Conservation (phyloP, 1,284 basidiomycete genomes). For the Retiboletus flavoniger region DNA sequence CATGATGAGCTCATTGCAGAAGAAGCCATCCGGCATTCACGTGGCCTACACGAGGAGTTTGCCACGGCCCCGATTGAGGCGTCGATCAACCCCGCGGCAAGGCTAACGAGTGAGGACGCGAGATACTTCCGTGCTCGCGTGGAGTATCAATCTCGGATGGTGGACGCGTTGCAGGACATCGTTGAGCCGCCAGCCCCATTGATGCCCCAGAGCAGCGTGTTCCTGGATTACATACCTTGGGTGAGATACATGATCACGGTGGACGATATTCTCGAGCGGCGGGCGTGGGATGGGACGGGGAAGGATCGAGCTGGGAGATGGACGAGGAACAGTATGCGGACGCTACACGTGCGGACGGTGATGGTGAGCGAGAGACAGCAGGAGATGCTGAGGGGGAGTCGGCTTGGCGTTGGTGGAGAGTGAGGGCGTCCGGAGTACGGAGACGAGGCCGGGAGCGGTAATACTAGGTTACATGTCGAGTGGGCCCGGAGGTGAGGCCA, state of each 20-base stretch:
- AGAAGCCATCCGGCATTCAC: slow-evolving; percentile 46
- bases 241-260: slow-evolving; percentile 64
- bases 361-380: slow-evolving; percentile 39
- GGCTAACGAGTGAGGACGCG: slow-evolving; percentile 33
- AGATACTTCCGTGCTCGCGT: slow-evolving; percentile 41
- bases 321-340: slow-evolving; percentile 57
- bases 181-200: slow-evolving; percentile 33
- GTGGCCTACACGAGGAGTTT: slow-evolving; percentile 38
- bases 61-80: slow-evolving; percentile 31
- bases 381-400: slow-evolving; percentile 32
- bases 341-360: slow-evolving; percentile 44
- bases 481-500: not conserved
- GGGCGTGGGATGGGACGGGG: slow-evolving; percentile 28
- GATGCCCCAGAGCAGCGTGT: slow-evolving; percentile 43
- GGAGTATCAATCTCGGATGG: slow-evolving; percentile 43
- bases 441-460: no score
- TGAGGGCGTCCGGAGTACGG: not conserved
- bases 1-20: slow-evolving; percentile 50
- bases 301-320: slow-evolving; percentile 38
- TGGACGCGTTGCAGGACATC: slow-evolving; percentile 41
- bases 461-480: not conserved
- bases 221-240: slow-evolving; percentile 73
- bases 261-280: slow-evolving; percentile 57
- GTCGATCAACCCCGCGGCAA: slow-evolving; percentile 35
- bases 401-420: slow-evolving; percentile 8